A percentile compares a stretch with the other conserved stretches of the same genome.
These are phyloP conservation scores for Physocladia obscura DNA, from an alignment of 192 early-diverging fungal genomes.

Conservation along the genomic window DNA sequence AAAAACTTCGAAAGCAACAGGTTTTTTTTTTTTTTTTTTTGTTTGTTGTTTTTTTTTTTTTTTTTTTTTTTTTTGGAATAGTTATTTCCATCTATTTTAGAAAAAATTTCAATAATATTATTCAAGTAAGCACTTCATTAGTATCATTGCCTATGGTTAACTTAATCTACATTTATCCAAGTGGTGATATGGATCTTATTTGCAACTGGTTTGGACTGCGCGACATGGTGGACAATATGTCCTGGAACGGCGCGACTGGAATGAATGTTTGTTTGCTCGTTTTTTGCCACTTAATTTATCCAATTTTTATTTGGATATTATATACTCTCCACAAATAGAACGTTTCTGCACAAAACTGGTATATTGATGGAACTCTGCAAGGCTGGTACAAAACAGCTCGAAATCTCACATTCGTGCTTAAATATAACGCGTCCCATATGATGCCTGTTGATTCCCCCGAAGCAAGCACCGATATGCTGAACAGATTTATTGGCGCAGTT, in stretches of 20 bases:
- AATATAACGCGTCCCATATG: slow-evolving; percentile 70
- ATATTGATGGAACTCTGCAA: slow-evolving; percentile 38
- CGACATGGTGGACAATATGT: slow-evolving; percentile 64
- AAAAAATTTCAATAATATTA: not conserved
- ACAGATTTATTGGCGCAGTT: slow-evolving; percentile 45
- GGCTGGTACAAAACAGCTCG: slow-evolving; percentile 53
- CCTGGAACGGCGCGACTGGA: slow-evolving; percentile 64
- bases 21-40: not conserved
- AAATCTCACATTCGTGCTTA: slow-evolving; percentile 62
- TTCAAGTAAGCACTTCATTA: too few species aligned
- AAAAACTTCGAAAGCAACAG: slow-evolving; percentile 19
- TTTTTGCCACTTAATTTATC: not conserved
- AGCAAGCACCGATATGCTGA: slow-evolving; percentile 62
- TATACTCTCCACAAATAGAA: slow-evolving; percentile 20
- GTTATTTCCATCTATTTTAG: not conserved
- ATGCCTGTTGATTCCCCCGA: slow-evolving; percentile 64
- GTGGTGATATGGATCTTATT: slow-evolving; percentile 78
- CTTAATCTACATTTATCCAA: too few species aligned
- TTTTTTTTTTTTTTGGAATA: not conserved
- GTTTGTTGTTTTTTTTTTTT: not conserved
- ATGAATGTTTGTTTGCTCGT: slow-evolving; percentile 46
- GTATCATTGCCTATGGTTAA: too few species aligned
- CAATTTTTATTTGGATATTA: not conserved
- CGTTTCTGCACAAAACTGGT: slow-evolving; percentile 47
- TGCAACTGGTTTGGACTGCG: slow-evolving; percentile 75